phyloP scores from a whole-genome alignment of 2,329 filamentous ascomycete species.

The Arachnomyces sp. region DNA sequence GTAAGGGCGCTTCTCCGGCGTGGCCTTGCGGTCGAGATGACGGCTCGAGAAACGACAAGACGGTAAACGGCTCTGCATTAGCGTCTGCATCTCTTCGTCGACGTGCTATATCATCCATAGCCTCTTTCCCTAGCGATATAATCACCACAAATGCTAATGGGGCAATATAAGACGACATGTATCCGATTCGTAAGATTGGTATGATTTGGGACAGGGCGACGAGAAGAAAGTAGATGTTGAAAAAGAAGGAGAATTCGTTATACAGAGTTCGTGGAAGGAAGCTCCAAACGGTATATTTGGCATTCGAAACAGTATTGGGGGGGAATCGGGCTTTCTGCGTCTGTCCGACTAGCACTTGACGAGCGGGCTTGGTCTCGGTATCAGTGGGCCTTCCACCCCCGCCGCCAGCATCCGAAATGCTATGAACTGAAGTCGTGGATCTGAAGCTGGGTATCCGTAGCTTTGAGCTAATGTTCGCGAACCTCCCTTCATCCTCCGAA shows the following conservation, averaged over 20 bases:
- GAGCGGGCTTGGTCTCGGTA: conserved; percentile 46
- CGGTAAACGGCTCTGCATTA: conserved; percentile 81
- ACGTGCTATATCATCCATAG: conserved; percentile 82
- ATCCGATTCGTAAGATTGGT: conserved; percentile 81
- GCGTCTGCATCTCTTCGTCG: conserved; percentile 84
- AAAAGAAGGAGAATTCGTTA: conserved; percentile 99
- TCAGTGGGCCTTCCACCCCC: conserved; percentile 34
- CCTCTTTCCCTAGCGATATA: conserved; percentile 93
- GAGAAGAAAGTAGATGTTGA: conserved; percentile 97
- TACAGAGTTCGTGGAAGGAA: conserved; percentile 93
- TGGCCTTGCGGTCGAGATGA: conserved; percentile 10
- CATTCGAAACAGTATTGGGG: conserved; percentile 87
- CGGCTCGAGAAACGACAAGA: conserved; percentile 59
- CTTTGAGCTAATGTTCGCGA: conserved; percentile 43
- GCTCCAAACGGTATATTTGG: conserved; percentile 92
- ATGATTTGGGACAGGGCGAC: conserved; percentile 92
- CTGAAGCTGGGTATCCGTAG: conserved; percentile 64
- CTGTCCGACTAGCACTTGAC: conserved; percentile 69
- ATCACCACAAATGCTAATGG: conserved; percentile 84
- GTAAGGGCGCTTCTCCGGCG: conserved; percentile 8
- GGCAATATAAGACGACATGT: conserved; percentile 88
- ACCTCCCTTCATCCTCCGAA: conserved; percentile 25
- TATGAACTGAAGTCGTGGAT: conserved; percentile 28
- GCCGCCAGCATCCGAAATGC: conserved; percentile 21
- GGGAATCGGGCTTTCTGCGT: conserved; percentile 70